These are phyloP conservation scores for Trichodelitschia bisporula DNA, from an alignment of 495 filamentous ascomycete genomes.

Conservation along the genomic window DNA sequence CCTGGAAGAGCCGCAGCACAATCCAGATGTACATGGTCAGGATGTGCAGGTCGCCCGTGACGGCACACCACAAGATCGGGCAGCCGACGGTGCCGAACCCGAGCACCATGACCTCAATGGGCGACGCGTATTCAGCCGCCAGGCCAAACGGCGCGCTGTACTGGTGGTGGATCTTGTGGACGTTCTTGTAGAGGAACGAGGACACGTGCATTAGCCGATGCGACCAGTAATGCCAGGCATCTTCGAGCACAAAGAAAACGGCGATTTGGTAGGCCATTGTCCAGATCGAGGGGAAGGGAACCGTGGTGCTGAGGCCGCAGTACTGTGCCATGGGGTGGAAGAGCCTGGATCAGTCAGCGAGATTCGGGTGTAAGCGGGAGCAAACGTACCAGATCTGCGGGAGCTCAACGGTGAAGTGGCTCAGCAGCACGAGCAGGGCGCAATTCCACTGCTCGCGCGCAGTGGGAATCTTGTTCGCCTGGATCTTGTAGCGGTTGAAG, in stretches of 20 bases:
- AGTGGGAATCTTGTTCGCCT: conserved; percentile 83
- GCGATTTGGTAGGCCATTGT: conserved; percentile 83
- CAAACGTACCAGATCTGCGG: conserved; percentile 70
- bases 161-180: conserved; percentile 97
- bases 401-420: conserved; percentile 89
- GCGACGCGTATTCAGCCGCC: conserved; percentile 91
- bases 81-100: conserved; percentile 68
- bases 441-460: conserved; percentile 82
- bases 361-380: background rate
- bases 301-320: conserved; percentile 66
- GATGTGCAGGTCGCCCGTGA: conserved; percentile 75
- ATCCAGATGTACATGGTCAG: conserved; percentile 98
- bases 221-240: conserved; percentile 95
- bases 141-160: conserved; percentile 95
- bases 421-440: conserved; percentile 69
- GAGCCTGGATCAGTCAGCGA: conserved; percentile 22
- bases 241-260: conserved; percentile 87
- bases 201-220: conserved; percentile 93
- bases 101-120: conserved; percentile 93
- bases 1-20: conserved; percentile 76
- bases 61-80: conserved; percentile 64
- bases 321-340: conserved; percentile 96
- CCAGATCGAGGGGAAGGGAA: conserved; percentile 66
- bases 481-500: conserved; percentile 85
- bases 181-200: conserved; percentile 58